Conservation (phyloP, 164 flowering plant genomes). For the Kingdonia uniflora region DNA sequence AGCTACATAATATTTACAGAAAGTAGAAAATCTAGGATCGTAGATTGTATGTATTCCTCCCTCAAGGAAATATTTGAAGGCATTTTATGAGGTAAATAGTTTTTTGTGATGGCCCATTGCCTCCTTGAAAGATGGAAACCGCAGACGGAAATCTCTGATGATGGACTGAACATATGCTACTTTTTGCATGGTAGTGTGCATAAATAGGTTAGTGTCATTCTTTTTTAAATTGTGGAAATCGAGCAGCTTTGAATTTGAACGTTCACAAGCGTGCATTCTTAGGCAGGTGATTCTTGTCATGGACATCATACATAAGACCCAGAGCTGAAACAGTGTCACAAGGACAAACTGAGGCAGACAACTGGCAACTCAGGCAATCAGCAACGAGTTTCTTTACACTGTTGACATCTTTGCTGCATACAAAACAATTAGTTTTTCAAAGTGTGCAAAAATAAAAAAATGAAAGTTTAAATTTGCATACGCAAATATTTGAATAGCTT, state of each 20-base stretch:
- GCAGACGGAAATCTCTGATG: slow-evolving; percentile 68
- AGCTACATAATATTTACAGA: no score
- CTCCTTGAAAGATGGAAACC: slow-evolving; percentile 83
- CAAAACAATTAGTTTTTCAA: background rate
- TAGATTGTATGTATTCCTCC: no score
- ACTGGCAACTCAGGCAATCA: slow-evolving; percentile 63
- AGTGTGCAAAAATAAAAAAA: background rate
- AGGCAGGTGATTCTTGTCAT: slow-evolving; percentile 81
- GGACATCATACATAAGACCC: slow-evolving; percentile 98
- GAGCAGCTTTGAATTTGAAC: slow-evolving; percentile 54
- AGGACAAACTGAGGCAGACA: slow-evolving; percentile 86
- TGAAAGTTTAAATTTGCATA: no score
- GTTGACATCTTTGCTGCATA: slow-evolving; percentile 89
- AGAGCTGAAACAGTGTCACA: slow-evolving; percentile 99
- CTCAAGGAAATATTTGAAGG: no score
- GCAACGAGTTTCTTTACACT: slow-evolving; percentile 93
- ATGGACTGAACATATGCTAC: slow-evolving; percentile 56
- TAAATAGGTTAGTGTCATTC: slow-evolving; percentile 79
- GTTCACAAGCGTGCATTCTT: slow-evolving; percentile 67
- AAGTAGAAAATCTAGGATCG: no score
- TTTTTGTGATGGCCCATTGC: slow-evolving; percentile 79
- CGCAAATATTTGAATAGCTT: no score
- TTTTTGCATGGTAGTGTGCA: slow-evolving; percentile 82
- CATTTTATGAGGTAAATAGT: no score
- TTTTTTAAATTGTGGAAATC: slow-evolving; percentile 59